Percentiles rank a stretch among this genome's conserved stretches.
Conservation (phyloP, 2,329 filamentous ascomycete genomes). For the Pseudocercospora cruenta region DNA sequence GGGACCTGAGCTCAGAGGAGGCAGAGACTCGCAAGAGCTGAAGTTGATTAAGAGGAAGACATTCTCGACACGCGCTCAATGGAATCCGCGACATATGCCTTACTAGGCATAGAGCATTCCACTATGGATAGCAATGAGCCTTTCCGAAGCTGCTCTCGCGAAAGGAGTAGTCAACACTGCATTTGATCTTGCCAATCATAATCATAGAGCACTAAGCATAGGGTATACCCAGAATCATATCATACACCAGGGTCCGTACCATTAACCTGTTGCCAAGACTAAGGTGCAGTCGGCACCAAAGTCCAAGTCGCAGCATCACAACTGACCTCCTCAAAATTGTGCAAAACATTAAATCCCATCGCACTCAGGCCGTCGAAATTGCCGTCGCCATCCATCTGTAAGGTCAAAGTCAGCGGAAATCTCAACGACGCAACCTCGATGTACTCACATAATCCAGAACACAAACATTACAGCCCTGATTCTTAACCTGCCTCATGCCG, state of each 20-base stretch:
- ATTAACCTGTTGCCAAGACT: background rate
- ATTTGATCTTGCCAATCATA: background rate
- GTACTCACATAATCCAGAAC: conserved; percentile 77
- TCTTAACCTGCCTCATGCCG: conserved; percentile 80
- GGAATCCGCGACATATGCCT: no score
- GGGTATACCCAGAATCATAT: background rate
- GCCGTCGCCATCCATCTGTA: conserved; percentile 70
- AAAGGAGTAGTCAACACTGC: no score
- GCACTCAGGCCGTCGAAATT: conserved; percentile 72
- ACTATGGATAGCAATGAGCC: no score
- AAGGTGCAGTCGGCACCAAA: conserved; percentile 33
- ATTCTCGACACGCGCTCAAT: no score
- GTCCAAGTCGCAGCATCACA: conserved; percentile 67
- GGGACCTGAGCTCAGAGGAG: no score
- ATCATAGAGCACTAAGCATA: background rate
- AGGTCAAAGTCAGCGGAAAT: conserved; percentile 32
- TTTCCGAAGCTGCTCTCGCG: no score
- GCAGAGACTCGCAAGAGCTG: no score
- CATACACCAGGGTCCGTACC: background rate
- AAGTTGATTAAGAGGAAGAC: no score
- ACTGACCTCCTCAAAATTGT: conserved; percentile 81
- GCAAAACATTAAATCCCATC: conserved; percentile 79
- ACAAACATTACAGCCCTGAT: conserved; percentile 71
- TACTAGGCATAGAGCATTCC: no score
- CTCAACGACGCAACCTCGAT: no score